A percentile compares a stretch with the other conserved stretches of the same genome.
Conservation (phyloP, 1,139 yeast species). For the Kodamaea alishanica region DNA sequence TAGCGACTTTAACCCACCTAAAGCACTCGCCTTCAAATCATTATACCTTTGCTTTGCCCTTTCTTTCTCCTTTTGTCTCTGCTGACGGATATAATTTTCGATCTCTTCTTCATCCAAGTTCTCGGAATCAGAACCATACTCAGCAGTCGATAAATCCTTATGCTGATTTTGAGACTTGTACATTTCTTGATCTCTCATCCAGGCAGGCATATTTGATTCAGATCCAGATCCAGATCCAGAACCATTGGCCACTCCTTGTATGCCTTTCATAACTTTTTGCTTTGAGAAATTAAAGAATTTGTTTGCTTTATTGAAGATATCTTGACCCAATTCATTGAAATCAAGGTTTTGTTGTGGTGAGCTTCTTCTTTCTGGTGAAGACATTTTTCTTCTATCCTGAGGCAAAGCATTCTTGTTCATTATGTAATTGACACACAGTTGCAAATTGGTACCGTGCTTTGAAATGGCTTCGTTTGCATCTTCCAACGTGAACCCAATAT, state of each 20-base stretch:
- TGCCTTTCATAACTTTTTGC: conserved; percentile 59
- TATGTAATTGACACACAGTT: conserved; percentile 63
- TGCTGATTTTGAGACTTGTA: conserved; percentile 38
- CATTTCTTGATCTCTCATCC: conserved; percentile 66
- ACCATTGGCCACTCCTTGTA: conserved; percentile 43
- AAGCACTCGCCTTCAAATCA: neutral
- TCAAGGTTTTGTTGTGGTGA: conserved; percentile 4
- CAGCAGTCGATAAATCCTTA: conserved; percentile 21
- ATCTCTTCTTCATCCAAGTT: conserved; percentile 44
- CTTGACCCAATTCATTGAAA: conserved; percentile 58
- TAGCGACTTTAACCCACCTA: conserved; percentile 5
- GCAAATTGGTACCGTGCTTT: conserved; percentile 55
- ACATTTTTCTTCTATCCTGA: conserved; percentile 1
- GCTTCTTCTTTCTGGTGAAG: conserved; percentile 1
- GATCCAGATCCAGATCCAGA: neutral
- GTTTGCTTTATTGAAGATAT: conserved; percentile 62
- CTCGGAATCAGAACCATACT: conserved; percentile 43
- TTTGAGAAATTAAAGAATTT: conserved; percentile 58
- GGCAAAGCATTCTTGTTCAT: conserved; percentile 38
- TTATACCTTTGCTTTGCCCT: conserved; percentile 24
- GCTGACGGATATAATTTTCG: conserved; percentile 35
- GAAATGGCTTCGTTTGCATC: conserved; percentile 60
- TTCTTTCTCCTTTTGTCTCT: conserved; percentile 38
- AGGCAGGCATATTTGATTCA: conserved; percentile 55
- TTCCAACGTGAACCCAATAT: conserved; percentile 72